Conservation (phyloP, 345 rosid genomes). For the Gossypium stocksii region DNA sequence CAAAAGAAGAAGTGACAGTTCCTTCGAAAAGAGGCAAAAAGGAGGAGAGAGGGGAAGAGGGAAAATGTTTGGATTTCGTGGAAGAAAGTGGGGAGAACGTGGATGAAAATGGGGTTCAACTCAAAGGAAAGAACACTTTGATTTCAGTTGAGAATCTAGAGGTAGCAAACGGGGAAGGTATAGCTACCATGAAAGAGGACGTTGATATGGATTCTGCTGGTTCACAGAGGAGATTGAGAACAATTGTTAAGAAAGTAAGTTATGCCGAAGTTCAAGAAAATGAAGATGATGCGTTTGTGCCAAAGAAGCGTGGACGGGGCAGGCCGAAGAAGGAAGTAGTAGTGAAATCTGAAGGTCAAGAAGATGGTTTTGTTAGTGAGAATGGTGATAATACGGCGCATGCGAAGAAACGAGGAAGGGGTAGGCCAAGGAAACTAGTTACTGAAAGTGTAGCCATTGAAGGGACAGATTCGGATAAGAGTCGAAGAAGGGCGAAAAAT, state of each 20-base stretch:
- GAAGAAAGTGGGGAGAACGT: neutral
- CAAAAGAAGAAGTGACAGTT: neutral
- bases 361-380: neutral
- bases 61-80: neutral
- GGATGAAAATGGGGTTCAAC: neutral
- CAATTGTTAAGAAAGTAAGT: neutral
- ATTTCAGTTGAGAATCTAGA: neutral
- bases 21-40: neutral
- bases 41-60: neutral
- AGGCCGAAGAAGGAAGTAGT: neutral
- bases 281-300: neutral
- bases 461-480: neutral
- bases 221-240: neutral
- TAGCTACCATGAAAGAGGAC: neutral
- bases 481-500: neutral
- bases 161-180: neutral
- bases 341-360: neutral
- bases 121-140: neutral
- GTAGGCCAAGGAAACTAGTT: constrained; percentile 6
- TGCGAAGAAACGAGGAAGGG: constrained; percentile 7
- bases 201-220: neutral
- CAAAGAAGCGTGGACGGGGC: neutral
- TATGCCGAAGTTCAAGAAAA: neutral
- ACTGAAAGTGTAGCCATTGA: neutral
- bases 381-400: neutral